Evolutionary conservation across 257 asterid species (phyloP).

Genomic region (Hygrophila difformis): DNA sequence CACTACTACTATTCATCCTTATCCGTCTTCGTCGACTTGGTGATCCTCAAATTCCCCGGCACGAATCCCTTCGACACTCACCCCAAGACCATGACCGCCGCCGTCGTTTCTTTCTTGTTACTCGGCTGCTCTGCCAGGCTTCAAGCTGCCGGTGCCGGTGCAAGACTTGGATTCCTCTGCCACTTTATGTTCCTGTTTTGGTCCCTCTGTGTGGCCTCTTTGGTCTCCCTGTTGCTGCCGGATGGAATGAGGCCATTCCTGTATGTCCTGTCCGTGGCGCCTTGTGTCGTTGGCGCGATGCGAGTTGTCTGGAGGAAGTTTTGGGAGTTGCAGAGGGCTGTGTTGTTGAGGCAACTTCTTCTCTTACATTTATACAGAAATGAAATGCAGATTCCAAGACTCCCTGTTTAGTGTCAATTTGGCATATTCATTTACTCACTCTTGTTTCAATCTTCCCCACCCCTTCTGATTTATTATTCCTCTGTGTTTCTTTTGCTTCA

Average conservation of each 20-base stretch:
- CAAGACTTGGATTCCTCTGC: not conserved
- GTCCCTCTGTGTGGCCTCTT: not conserved
- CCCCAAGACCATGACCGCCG: slow-evolving; percentile 9
- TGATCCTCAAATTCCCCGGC: slow-evolving; percentile 12
- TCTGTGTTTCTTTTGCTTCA: too few species aligned
- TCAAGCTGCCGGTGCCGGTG: not conserved
- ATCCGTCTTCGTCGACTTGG: not conserved
- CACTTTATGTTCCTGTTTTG: not conserved
- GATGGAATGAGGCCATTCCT: slow-evolving; percentile 8
- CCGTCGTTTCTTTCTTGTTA: not conserved
- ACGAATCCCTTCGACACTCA: slow-evolving; percentile 10
- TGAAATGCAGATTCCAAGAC: too few species aligned
- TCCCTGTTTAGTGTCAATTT: too few species aligned
- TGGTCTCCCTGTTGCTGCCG: slow-evolving; percentile 1
- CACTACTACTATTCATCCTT: slow-evolving; percentile 10
- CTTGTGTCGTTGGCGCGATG: not conserved
- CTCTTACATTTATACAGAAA: too few species aligned
- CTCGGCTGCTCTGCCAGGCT: slow-evolving; percentile 3
- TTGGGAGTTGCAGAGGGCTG: not conserved
- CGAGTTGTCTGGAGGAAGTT: not conserved
- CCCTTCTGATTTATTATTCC: too few species aligned
- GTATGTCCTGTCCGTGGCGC: slow-evolving; percentile 7
- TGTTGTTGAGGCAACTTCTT: too few species aligned
- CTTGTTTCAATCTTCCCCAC: too few species aligned
- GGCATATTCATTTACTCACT: too few species aligned